Base-by-base conservation (phyloP, 1,284 basidiomycete species). In the Porodaedalea pini region DNA sequence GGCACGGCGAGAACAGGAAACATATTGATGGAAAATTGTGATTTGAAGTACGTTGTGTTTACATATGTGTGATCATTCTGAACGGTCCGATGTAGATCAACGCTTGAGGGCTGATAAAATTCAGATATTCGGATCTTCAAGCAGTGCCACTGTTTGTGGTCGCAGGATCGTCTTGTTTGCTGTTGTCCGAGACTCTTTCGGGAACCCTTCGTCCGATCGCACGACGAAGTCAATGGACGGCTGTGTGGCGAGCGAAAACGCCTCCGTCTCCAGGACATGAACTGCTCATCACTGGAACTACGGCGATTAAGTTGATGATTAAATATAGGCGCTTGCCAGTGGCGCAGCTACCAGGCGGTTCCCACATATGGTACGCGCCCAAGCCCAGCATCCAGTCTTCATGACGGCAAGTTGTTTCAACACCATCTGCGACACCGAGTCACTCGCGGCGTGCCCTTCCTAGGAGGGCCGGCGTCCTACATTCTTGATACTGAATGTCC, bases 401-500 rank as follows among this genome's bases (percentile, higher is more conserved):
- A 29, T 47, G 45, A 47, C 45, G 25, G 13, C n/a, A 54, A 23
- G 37, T 40, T 32, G 51, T 54, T 52, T 54, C 51, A 32, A 34
- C 21, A n/a, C 40, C 51, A 53, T 21, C 51, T 41, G 25, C 51
- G 13, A n/a, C 40, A 27, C 29, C 41, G 51, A 36, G 51, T 54
- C 40, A 54, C 40, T 44, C 27, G 50, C 39, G 40, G 23, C 41
- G 51, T 17, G 19, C 51, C 51, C 39, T 54, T 15, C 31, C 51
- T 29, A 27, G 25, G 23, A 13, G 23, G 27, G 1, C 29, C 29
- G 27, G 15, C 17, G 7, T 27, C 29, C n/a, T 31, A 11, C 40
- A 17, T 44, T 31, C 27, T 44, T 11, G 13, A 15, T 23, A 54
- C 25, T 34, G 39, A 52, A 52, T 54, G 15, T 32, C 51, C 25